Base-by-base conservation (phyloP, 306 rosid genomes). In the Cajanus cajan region DNA sequence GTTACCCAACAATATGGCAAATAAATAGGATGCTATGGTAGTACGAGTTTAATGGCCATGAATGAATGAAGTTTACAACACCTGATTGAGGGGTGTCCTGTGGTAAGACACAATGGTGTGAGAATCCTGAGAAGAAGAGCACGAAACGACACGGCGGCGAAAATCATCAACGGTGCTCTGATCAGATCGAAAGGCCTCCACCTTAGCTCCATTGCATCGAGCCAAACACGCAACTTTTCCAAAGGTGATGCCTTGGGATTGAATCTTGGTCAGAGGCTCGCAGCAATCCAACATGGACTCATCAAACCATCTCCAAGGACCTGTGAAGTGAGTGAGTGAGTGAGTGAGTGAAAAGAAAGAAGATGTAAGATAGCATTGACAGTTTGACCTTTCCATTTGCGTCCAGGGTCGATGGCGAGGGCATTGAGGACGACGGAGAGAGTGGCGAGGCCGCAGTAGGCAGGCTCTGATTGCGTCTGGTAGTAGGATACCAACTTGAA, bases 301-400 rank as follows among this genome's bases (percentile, higher is more conserved):
- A 73, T 92, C 98, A 84, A 92, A 95, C 98, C 98, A 95, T 62
- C 98, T 87, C 98, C 98, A 95, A 12, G 97, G 98, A 11, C 98
- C 98, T 95, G 71, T 76, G 34, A 79, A 40, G 52, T 5, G 22
- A 44, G 44, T n/a, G n/a, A n/a, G n/a, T n/a, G n/a, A n/a, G n/a
- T n/a, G n/a, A 6, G 12, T 61, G 75, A 40, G 69, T 10, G 18
- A 45, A 12, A 8, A 8, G 34, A 57, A 4, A 57, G 12, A 12
- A 13, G 13, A 74, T 8, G 11, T 7, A 89, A 71, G 6, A 12
- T 8, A n/a, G n/a, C n/a, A n/a, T n/a, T n/a, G n/a, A n/a, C n/a
- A n/a, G n/a, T n/a, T n/a, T n/a, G n/a, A 92, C 98, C 98, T 90
- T 95, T 95, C 98, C 98, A 95, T 87, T 95, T 95, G 40, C 98